Evolutionary conservation across 371 early-diverging fungal species (phyloP).

Genomic region (Mortierella sp.): DNA sequence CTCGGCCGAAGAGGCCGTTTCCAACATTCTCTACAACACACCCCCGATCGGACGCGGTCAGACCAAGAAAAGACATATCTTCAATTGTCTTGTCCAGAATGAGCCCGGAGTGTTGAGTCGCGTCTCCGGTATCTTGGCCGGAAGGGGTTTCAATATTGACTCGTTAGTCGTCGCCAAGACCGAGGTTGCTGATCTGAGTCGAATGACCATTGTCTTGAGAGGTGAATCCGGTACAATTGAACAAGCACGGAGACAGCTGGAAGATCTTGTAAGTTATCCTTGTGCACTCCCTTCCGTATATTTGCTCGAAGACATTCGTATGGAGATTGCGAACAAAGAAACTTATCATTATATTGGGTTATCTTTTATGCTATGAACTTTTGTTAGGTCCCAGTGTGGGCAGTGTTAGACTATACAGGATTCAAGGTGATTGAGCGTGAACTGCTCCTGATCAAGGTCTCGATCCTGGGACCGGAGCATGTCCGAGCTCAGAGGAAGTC

Average conservation of each 20-base stretch:
- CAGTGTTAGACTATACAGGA: constrained; percentile 93
- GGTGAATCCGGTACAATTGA: constrained; percentile 89
- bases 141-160: constrained; percentile 96
- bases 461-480: constrained; percentile 82
- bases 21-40: constrained; percentile 93
- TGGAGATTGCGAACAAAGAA: neutral
- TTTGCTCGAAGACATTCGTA: neutral
- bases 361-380: no score
- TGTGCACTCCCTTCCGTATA: neutral
- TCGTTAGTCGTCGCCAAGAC: constrained; percentile 95
- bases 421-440: constrained; percentile 91
- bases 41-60: constrained; percentile 66
- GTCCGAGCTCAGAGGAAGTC: constrained; percentile 64
- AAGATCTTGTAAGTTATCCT: constrained; percentile 79
- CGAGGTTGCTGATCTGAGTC: constrained; percentile 90
- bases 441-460: constrained; percentile 91
- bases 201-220: constrained; percentile 95
- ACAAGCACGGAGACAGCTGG: constrained; percentile 93
- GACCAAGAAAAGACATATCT: constrained; percentile 77
- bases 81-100: constrained; percentile 95
- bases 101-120: constrained; percentile 96
- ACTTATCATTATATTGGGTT: neutral
- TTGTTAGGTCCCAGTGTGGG: constrained; percentile 92
- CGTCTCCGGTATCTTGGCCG: constrained; percentile 94
- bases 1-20: constrained; percentile 87